These are phyloP conservation scores for Bacidia rubella DNA, from an alignment of 495 filamentous ascomycete species.

Conservation along the genomic window DNA sequence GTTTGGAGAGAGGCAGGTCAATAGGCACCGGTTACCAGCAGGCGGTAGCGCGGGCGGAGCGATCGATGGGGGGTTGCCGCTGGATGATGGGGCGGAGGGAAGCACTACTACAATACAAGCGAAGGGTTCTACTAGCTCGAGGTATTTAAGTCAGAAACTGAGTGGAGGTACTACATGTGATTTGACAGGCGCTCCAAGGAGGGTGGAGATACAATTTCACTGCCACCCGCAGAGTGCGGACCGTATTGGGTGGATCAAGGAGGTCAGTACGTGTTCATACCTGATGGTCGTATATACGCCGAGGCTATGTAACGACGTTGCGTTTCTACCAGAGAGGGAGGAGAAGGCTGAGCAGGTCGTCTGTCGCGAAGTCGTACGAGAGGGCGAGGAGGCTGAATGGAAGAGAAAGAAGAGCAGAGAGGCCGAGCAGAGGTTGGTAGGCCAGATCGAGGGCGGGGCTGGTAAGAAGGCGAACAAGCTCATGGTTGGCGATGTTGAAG, in stretches of 20 bases:
- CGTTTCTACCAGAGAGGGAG: conserved; percentile 76
- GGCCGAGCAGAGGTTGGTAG: conserved; percentile 25
- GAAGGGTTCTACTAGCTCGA: conserved; percentile 52
- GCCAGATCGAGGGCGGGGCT: conserved; percentile 7
- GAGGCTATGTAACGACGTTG: conserved; percentile 80
- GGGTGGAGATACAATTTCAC: conserved; percentile 86
- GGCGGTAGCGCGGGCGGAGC: conserved; percentile 18
- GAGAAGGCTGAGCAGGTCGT: conserved; percentile 64
- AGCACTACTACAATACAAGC: conserved; percentile 54
- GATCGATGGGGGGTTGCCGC: conserved; percentile 23
- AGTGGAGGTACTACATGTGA: conserved; percentile 83
- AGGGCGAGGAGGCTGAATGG: conserved; percentile 46
- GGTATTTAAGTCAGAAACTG: conserved; percentile 84
- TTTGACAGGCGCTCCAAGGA: conserved; percentile 69
- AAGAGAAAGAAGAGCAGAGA: conserved; percentile 36
- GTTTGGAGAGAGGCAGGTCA: conserved; percentile 24
- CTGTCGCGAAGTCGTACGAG: conserved; percentile 57
- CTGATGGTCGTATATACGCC: conserved; percentile 92
- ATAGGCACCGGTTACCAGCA: conserved; percentile 7
- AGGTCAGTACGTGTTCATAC: conserved; percentile 85
- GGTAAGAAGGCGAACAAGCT: conserved; percentile 19
- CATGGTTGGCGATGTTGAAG: conserved; percentile 44
- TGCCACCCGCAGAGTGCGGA: conserved; percentile 73
- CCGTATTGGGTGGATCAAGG: conserved; percentile 89
- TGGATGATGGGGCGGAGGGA: conserved; percentile 16